Evolutionary conservation across 306 rosid genomes (phyloP).

Genomic region (Crataegus laevigata): DNA sequence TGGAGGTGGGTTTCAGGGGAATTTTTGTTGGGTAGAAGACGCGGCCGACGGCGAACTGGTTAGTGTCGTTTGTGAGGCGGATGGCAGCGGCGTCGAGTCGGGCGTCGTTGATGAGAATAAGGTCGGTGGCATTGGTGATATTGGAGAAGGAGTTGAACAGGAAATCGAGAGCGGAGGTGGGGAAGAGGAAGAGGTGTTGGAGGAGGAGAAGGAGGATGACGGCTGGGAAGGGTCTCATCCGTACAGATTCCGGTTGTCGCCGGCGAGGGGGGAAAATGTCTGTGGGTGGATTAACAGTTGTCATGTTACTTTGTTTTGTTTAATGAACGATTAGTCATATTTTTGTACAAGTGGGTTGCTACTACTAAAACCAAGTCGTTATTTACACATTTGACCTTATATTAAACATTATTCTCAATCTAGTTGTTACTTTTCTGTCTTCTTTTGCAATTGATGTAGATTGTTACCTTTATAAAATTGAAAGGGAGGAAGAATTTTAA

Average conservation of each 20-base stretch:
- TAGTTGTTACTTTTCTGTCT: no score
- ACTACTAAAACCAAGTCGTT: no score
- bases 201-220: slow-evolving; percentile 5
- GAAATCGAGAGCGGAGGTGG: slow-evolving; percentile 39
- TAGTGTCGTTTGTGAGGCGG: slow-evolving; percentile 71
- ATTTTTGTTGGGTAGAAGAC: slow-evolving; percentile 42
- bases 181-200: slow-evolving; percentile 2
- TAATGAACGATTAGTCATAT: neutral
- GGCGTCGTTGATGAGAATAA: slow-evolving; percentile 62
- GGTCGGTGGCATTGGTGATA: slow-evolving; percentile 31
- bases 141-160: slow-evolving; percentile 55
- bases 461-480: neutral
- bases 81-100: slow-evolving; percentile 41
- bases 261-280: neutral
- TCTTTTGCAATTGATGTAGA: no score
- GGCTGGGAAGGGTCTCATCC: slow-evolving; percentile 10
- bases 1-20: slow-evolving; percentile 17
- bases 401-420: no score
- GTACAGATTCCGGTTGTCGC: neutral
- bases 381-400: no score
- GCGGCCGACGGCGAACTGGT: slow-evolving; percentile 55
- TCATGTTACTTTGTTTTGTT: neutral
- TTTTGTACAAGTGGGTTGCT: neutral
- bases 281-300: neutral
- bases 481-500: neutral